phyloP scores from a whole-genome alignment of 2,329 filamentous ascomycete species.

The Leptoxyphium fumago region DNA sequence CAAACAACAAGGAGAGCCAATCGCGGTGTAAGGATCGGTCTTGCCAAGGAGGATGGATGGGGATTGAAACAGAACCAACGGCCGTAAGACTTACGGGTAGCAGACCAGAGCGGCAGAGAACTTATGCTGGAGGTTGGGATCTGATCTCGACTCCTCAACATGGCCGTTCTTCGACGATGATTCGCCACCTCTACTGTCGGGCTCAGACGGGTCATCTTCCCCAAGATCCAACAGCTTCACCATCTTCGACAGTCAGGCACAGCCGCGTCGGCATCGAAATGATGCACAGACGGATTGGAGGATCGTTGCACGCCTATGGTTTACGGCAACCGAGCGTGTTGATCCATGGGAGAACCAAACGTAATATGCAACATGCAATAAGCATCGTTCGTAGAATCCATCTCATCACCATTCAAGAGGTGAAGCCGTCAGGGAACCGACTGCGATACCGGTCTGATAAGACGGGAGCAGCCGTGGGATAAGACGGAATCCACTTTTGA shows the following conservation, averaged over 20 bases:
- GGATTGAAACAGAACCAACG: neutral
- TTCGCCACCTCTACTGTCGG: constrained; percentile 9
- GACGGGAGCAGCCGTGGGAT: too few relatives aligned
- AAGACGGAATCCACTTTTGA: too few relatives aligned
- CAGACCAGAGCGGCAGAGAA: constrained; percentile 50
- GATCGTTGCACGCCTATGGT: too few relatives aligned
- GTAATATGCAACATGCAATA: too few relatives aligned
- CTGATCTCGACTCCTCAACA: constrained; percentile 21
- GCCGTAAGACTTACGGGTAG: constrained; percentile 45
- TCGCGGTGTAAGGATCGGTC: neutral
- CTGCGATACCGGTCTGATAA: too few relatives aligned
- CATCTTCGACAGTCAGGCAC: constrained; percentile 14
- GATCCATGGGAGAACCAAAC: too few relatives aligned
- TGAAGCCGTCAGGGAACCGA: too few relatives aligned
- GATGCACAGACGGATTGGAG: too few relatives aligned
- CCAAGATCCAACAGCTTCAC: constrained; percentile 31
- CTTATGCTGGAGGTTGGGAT: constrained; percentile 40
- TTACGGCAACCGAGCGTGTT: too few relatives aligned
- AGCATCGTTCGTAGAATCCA: too few relatives aligned
- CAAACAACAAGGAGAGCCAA: too few relatives aligned
- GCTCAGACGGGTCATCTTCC: constrained; percentile 20
- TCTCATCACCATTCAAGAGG: too few relatives aligned
- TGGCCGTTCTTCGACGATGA: constrained; percentile 8
- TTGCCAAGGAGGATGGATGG: neutral
- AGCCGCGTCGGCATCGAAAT: neutral